A percentile compares a stretch with the other conserved stretches of the same genome.
phyloP scores from a whole-genome alignment of 176 grass and related monocot genomes.

The Microstegium vimineum region DNA sequence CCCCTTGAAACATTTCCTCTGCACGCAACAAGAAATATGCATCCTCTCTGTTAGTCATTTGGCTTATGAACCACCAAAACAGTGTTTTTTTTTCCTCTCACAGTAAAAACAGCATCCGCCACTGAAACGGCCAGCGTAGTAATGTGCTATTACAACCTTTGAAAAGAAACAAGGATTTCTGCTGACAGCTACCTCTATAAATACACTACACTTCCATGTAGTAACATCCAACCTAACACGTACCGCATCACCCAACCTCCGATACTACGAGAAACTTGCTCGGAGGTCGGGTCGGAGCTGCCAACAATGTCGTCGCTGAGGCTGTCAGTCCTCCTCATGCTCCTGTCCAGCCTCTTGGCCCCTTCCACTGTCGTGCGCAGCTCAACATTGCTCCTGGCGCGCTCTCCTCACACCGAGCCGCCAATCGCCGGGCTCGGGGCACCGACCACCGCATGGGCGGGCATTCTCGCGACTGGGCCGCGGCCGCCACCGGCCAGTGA shows the following conservation, averaged over 20 bases:
- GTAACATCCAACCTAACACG: too few relatives aligned
- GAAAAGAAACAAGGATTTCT: too few relatives aligned
- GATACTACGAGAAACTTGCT: background rate
- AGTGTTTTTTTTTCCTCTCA: too few relatives aligned
- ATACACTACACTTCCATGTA: background rate
- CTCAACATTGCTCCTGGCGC: conserved; percentile 50
- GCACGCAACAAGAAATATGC: background rate
- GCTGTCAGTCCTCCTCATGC: background rate
- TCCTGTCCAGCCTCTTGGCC: background rate
- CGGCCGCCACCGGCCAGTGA: background rate
- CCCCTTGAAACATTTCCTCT: background rate
- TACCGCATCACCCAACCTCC: background rate
- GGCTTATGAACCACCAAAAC: too few relatives aligned
- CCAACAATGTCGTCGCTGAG: conserved; percentile 10
- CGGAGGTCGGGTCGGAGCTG: background rate
- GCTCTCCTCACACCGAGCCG: conserved; percentile 35
- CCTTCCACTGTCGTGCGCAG: conserved; percentile 17
- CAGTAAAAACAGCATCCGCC: too few relatives aligned
- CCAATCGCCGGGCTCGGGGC: background rate
- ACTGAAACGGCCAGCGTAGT: too few relatives aligned
- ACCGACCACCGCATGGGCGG: conserved; percentile 39
- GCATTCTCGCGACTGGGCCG: conserved; percentile 33
- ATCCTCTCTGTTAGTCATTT: background rate
- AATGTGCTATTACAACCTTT: too few relatives aligned
- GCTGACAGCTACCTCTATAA: conserved; percentile 10